Evolutionary conservation across 2,329 filamentous ascomycete species (phyloP), one percentile per base, ranked within the genome.

Genomic region (Pseudogymnoascus sp.): DNA sequence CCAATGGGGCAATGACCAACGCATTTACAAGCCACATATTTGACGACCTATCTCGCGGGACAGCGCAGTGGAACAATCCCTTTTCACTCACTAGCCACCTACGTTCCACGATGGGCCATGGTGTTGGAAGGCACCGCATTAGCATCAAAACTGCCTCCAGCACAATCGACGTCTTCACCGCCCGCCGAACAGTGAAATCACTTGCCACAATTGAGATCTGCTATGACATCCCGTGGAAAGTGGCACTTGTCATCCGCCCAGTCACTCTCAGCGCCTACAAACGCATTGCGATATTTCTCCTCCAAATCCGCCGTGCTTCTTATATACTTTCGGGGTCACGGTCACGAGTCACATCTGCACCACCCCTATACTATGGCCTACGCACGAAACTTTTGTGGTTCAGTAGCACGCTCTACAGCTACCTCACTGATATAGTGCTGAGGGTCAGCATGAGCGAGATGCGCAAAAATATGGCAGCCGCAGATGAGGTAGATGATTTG

Each of bases 401-500:
- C 74, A 83, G 84, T 66, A 87, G 87, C 65, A 84, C 82, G 0
- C 69, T 96, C 1, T 87, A 90, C 68, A 86, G 86, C 7, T 94
- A 96, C 70, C 76, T 96, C 4, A 87, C 86, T 3, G 87, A 85
- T 13, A 80, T 91, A 1, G 88, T 92, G 1, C 79, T 96, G 0
- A 81, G 80, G 0, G 82, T 85, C 0, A 79, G 85, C 21, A 82
- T 80, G 1, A 69, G 74, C 1, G 76, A 78, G 31, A 82, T 97
- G 76, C 76, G 76, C 5, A 71, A 73, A 2, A 77, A 80, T 0
- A 79, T 97, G 60, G 73, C 75, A 12, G 75, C 77, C 5, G 85
- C 90, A 0, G 79, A 81, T 27, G 90, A 93, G 67, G 84, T 97
- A 8, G 91, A 97, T 70, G 82, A 82, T 27, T 95, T 97, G 89